These are phyloP conservation scores for Flaveria robusta DNA, from an alignment of 129 eudicot species.

Conservation along the genomic window DNA sequence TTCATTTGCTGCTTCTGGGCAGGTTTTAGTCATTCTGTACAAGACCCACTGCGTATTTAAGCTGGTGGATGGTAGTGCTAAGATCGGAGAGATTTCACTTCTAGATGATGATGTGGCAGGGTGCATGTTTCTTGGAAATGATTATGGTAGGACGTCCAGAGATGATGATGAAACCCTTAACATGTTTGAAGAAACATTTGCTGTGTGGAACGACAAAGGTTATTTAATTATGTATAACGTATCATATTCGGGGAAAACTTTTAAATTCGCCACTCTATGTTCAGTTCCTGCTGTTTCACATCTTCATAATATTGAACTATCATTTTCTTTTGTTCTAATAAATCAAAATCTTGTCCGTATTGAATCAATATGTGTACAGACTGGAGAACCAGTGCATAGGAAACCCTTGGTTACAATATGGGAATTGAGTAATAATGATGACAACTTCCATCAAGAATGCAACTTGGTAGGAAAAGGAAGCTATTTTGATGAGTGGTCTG, in stretches of 20 bases:
- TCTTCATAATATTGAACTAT: constrained; percentile 47
- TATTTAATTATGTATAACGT: constrained; percentile 51
- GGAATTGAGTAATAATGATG: constrained; percentile 46
- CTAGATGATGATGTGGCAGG: constrained; percentile 56
- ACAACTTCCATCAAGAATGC: constrained; percentile 41
- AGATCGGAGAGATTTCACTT: constrained; percentile 67
- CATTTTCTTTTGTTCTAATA: constrained; percentile 54
- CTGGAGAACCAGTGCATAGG: constrained; percentile 60
- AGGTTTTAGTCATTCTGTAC: constrained; percentile 63
- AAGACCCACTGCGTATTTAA: constrained; percentile 60
- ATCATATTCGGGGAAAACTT: constrained; percentile 56
- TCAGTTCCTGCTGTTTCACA: constrained; percentile 58
- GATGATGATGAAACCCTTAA: constrained; percentile 27
- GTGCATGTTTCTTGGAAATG: constrained; percentile 63
- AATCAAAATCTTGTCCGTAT: constrained; percentile 56
- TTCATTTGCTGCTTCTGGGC: constrained; percentile 61
- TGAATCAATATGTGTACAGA: constrained; percentile 59
- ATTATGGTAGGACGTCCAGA: constrained; percentile 18
- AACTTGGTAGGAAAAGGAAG: constrained; percentile 56
- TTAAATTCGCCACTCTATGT: constrained; percentile 48
- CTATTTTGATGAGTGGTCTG: constrained; percentile 55
- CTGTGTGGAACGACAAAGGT: constrained; percentile 80
- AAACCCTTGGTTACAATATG: constrained; percentile 74
- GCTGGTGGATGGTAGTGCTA: constrained; percentile 50
- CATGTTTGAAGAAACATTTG: constrained; percentile 48